These are phyloP conservation scores for Clathrospora elynae DNA, from an alignment of 2,329 filamentous ascomycete genomes.

Conservation along the genomic window DNA sequence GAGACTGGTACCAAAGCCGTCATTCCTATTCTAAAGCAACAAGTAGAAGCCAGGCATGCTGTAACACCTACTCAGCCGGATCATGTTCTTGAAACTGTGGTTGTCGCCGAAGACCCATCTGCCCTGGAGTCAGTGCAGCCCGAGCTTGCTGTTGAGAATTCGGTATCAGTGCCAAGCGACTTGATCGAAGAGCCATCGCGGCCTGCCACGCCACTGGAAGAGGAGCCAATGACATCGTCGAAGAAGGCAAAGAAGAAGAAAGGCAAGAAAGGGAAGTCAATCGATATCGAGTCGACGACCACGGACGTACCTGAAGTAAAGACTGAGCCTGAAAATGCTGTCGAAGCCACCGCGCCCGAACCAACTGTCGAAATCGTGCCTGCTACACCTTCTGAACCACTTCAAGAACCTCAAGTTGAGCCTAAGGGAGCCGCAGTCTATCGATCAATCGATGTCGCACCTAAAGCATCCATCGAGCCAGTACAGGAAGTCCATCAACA, in stretches of 20 bases:
- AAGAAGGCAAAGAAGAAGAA: conserved; percentile 54
- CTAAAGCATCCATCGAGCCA: background rate
- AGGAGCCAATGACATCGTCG: conserved; percentile 33
- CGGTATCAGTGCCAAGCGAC: background rate
- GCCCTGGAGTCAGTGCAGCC: background rate
- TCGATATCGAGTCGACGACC: conserved; percentile 7
- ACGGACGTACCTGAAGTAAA: background rate
- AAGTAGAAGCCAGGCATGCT: background rate
- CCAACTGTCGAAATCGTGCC: background rate
- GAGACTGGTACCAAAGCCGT: background rate
- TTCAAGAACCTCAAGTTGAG: conserved; percentile 2
- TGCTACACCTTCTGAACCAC: background rate
- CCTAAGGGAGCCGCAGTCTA: background rate
- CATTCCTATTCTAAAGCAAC: background rate
- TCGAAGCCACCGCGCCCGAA: background rate
- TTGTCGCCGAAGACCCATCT: background rate
- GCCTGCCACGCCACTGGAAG: conserved; percentile 8
- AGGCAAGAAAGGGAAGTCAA: conserved; percentile 18
- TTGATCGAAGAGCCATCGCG: conserved; percentile 7
- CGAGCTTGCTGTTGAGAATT: background rate
- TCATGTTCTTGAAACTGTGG: background rate
- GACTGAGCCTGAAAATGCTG: conserved; percentile 1
- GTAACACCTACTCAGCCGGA: background rate
- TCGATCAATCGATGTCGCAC: background rate
- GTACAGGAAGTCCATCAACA: background rate